These are phyloP conservation scores for Colletotrichum chlorophyti DNA, from an alignment of 2,329 filamentous ascomycete species.

Conservation along the genomic window DNA sequence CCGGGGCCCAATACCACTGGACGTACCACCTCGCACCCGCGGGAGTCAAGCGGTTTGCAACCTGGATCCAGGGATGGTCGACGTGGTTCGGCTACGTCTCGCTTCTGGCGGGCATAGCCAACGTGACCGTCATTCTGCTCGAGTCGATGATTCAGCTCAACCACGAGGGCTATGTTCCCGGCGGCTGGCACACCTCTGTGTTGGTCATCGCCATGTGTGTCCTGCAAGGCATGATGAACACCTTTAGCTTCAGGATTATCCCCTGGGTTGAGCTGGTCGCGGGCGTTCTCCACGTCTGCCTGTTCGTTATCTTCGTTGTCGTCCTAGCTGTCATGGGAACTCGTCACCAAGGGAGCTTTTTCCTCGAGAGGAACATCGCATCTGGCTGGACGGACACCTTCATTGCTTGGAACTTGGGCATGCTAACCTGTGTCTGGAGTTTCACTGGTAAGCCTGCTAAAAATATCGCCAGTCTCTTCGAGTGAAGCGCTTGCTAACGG, in stretches of 20 bases:
- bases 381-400: constrained; percentile 7
- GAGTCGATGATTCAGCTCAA: constrained; percentile 9
- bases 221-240: constrained; percentile 6
- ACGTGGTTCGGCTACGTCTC: constrained; percentile 10
- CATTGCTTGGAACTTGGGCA: constrained; percentile 5
- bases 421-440: constrained; percentile 12
- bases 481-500: background rate
- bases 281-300: constrained; percentile 1
- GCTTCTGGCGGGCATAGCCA: background rate
- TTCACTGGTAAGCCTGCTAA: background rate
- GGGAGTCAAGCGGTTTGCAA: background rate
- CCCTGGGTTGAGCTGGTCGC: constrained; percentile 8
- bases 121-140: background rate
- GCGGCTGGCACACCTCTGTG: constrained; percentile 8
- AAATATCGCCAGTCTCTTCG: background rate
- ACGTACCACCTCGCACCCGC: background rate
- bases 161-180: background rate
- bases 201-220: constrained; percentile 8
- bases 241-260: background rate
- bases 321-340: background rate
- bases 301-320: constrained; percentile 1
- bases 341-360: background rate
- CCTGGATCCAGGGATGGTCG: constrained; percentile 9
- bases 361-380: background rate
- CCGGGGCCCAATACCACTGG: constrained; percentile 8